Conservation (phyloP, 768 basidiomycete species). For the Leccinellum luteum region DNA sequence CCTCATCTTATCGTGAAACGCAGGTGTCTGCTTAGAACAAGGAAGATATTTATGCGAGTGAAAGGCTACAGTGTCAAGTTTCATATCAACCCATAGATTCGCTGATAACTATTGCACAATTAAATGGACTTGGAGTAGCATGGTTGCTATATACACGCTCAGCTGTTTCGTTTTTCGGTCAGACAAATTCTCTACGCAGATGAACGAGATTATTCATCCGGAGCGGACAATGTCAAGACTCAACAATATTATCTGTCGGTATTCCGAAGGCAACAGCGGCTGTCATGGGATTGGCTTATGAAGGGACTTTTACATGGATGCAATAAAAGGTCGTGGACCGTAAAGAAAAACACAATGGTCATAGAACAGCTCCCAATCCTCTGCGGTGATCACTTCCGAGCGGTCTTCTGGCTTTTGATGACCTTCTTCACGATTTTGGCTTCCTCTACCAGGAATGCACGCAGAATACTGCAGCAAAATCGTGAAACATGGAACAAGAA, state of each 20-base stretch:
- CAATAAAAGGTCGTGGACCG: constrained; percentile 12
- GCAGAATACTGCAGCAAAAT: constrained; percentile 70
- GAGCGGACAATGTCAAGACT: neutral
- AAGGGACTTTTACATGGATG: constrained; percentile 22
- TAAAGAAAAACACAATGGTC: constrained; percentile 10
- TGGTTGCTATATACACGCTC: neutral
- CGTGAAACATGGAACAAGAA: neutral
- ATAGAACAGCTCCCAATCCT: constrained; percentile 8
- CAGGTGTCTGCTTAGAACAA: constrained; percentile 18
- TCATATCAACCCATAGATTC: neutral
- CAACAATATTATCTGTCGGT: neutral
- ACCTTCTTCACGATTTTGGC: constrained; percentile 99
- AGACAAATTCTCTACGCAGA: neutral
- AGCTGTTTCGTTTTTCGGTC: neutral
- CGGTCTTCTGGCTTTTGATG: constrained; percentile 72
- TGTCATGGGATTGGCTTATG: constrained; percentile 10
- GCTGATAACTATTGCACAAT: neutral
- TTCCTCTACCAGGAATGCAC: constrained; percentile 98
- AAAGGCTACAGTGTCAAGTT: constrained; percentile 2
- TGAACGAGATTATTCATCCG: neutral
- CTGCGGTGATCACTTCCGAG: constrained; percentile 22
- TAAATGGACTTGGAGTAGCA: neutral
- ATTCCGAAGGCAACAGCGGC: neutral
- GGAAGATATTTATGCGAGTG: constrained; percentile 24
- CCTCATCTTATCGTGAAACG: constrained; percentile 8